A percentile compares a stretch with the other conserved stretches of the same genome.
Conservation (phyloP, 164 flowering plant genomes). For the Macadamia integrifolia region DNA sequence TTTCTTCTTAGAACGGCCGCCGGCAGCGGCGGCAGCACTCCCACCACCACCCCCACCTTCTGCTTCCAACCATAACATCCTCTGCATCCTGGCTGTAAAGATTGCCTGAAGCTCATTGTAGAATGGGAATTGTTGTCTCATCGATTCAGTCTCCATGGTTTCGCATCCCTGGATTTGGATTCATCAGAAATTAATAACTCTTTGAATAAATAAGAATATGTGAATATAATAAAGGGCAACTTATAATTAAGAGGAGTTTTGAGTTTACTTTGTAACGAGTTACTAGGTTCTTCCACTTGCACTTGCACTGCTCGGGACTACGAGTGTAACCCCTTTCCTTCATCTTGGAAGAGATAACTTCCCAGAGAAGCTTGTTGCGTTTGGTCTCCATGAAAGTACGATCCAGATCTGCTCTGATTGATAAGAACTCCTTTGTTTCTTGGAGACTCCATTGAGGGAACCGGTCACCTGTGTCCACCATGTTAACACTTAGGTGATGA, state of each 20-base stretch:
- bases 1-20: conserved; percentile 40
- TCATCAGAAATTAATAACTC: not conserved
- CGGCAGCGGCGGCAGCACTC: not conserved
- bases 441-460: conserved; percentile 87
- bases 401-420: conserved; percentile 69
- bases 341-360: conserved; percentile 65
- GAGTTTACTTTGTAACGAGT: conserved; percentile 68
- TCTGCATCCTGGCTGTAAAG: conserved; percentile 63
- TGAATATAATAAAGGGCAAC: not conserved
- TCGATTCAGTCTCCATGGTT: conserved; percentile 62
- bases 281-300: conserved; percentile 93
- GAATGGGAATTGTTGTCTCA: conserved; percentile 79
- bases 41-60: conserved; percentile 24
- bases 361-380: conserved; percentile 80
- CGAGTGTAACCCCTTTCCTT: conserved; percentile 72
- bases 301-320: conserved; percentile 94
- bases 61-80: conserved; percentile 64
- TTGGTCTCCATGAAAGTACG: conserved; percentile 90
- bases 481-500: conserved; percentile 15
- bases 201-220: not conserved
- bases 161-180: conserved; percentile 58
- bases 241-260: not conserved
- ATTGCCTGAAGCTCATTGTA: conserved; percentile 76
- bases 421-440: conserved; percentile 73
- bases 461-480: conserved; percentile 39